A percentile compares a stretch with the other conserved stretches of the same genome.
Conservation (phyloP, 495 filamentous ascomycete genomes). For the Penicillium roqueforti region DNA sequence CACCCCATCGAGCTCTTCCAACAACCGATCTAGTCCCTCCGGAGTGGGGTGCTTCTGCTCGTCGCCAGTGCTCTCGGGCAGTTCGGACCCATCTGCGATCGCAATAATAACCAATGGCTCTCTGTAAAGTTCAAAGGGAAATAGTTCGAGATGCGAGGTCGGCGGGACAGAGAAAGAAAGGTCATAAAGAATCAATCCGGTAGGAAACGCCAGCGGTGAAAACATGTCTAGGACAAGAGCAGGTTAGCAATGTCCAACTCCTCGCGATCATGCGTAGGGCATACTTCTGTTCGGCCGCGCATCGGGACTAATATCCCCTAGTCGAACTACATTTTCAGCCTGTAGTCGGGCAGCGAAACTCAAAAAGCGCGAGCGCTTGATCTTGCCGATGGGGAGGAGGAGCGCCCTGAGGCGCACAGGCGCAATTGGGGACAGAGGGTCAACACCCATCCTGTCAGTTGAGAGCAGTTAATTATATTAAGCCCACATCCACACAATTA, state of each 20-base stretch:
- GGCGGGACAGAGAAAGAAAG: conserved; percentile 74
- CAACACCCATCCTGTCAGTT: conserved; percentile 69
- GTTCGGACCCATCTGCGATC: conserved; percentile 66
- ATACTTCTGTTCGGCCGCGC: conserved; percentile 81
- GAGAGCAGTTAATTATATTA: conserved; percentile 27
- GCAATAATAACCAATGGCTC: conserved; percentile 78
- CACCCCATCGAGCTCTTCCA: conserved; percentile 55
- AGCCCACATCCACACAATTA: conserved; percentile 34
- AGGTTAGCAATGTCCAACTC: conserved; percentile 10
- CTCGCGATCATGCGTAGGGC: conserved; percentile 20
- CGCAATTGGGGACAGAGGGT: conserved; percentile 80
- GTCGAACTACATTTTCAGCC: conserved; percentile 74
- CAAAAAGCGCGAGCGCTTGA: conserved; percentile 75
- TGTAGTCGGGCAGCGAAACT: conserved; percentile 74
- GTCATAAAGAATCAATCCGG: conserved; percentile 85
- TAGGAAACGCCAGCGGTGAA: conserved; percentile 86
- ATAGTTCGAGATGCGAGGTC: conserved; percentile 69
- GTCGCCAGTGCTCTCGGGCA: conserved; percentile 37
- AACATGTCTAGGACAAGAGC: conserved; percentile 70
- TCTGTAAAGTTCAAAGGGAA: conserved; percentile 80
- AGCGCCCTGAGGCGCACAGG: conserved; percentile 83
- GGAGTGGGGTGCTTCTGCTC: conserved; percentile 30
- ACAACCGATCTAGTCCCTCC: conserved; percentile 56
- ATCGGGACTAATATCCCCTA: conserved; percentile 90
- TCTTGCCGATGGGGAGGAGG: conserved; percentile 78